A percentile compares a stretch with the other conserved stretches of the same genome.
Evolutionary conservation across 179 eudicot species (phyloP).

Genomic region (Pouteria campechiana): DNA sequence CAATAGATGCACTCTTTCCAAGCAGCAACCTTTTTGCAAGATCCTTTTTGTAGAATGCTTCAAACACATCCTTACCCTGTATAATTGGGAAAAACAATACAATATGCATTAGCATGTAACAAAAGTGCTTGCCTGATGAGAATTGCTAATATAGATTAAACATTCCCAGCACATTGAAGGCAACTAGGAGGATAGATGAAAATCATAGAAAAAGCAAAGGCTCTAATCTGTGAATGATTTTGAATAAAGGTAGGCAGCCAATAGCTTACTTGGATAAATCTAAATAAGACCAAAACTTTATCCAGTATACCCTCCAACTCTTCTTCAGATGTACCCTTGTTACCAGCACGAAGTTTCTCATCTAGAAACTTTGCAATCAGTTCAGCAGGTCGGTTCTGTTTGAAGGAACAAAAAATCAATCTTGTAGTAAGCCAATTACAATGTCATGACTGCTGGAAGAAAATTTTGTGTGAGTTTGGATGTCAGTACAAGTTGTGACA

Average conservation of each 20-base stretch:
- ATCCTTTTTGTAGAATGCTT: conserved; percentile 97
- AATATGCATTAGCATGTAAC: no score
- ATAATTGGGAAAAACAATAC: conserved; percentile 3
- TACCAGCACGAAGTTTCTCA: conserved; percentile 98
- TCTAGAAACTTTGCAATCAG: conserved; percentile 93
- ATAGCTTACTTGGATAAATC: conserved; percentile 77
- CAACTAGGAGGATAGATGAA: no score
- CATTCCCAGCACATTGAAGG: neutral
- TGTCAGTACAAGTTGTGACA: no score
- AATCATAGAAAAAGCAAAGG: no score
- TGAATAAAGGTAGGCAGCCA: neutral
- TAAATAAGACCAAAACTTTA: conserved; percentile 84
- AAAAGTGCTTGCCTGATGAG: no score
- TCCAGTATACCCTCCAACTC: conserved; percentile 96
- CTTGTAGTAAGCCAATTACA: neutral
- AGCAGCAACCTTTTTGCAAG: conserved; percentile 92
- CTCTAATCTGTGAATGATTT: no score
- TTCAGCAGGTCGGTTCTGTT: conserved; percentile 98
- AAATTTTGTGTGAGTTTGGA: no score
- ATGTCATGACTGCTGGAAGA: no score
- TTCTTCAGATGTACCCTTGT: conserved; percentile 98
- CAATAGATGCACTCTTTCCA: conserved; percentile 98
- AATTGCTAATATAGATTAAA: conserved; percentile 1
- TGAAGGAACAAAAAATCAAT: neutral
- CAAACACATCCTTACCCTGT: conserved; percentile 99